Conservation (phyloP, 768 basidiomycete genomes). For the Psilocybe subaeruginosa region DNA sequence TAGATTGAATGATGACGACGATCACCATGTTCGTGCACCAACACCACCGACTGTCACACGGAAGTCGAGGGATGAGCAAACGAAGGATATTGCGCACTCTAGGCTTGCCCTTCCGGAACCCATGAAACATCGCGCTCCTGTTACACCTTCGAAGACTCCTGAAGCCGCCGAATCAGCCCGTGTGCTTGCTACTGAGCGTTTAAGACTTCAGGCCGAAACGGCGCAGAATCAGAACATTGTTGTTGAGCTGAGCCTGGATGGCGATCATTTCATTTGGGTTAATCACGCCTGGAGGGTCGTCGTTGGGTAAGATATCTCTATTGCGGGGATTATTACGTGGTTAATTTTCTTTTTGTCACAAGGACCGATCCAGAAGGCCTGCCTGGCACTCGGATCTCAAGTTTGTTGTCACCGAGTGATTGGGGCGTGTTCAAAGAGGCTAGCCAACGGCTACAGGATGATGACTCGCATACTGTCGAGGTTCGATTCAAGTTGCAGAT, state of each 20-base stretch:
- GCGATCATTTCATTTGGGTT: constrained; percentile 93
- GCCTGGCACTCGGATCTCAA: constrained; percentile 79
- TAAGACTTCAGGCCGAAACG: constrained; percentile 89
- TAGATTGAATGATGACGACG: constrained; percentile 56
- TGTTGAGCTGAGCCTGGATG: constrained; percentile 91
- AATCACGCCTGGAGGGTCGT: constrained; percentile 96
- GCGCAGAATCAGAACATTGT: constrained; percentile 97
- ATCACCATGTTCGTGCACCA: constrained; percentile 49
- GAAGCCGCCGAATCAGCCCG: constrained; percentile 77
- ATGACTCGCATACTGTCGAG: constrained; percentile 94
- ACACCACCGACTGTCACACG: constrained; percentile 50
- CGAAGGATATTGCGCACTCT: constrained; percentile 44
- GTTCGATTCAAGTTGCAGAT: constrained; percentile 87
- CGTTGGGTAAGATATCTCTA: constrained; percentile 65
- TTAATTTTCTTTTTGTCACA: not conserved
- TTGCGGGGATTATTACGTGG: not conserved
- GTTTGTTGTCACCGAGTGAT: constrained; percentile 78
- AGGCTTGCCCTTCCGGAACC: constrained; percentile 36
- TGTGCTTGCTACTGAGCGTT: constrained; percentile 84
- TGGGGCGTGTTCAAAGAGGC: constrained; percentile 86
- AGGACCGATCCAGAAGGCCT: constrained; percentile 86
- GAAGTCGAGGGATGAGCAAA: constrained; percentile 60
- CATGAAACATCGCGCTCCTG: constrained; percentile 34
- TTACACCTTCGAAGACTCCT: constrained; percentile 41
- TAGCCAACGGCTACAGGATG: constrained; percentile 80